Percentiles rank a stretch among this genome's conserved stretches.
These are phyloP conservation scores for Exophiala viscosa DNA, from an alignment of 2,329 filamentous ascomycete species.

Conservation along the genomic window DNA sequence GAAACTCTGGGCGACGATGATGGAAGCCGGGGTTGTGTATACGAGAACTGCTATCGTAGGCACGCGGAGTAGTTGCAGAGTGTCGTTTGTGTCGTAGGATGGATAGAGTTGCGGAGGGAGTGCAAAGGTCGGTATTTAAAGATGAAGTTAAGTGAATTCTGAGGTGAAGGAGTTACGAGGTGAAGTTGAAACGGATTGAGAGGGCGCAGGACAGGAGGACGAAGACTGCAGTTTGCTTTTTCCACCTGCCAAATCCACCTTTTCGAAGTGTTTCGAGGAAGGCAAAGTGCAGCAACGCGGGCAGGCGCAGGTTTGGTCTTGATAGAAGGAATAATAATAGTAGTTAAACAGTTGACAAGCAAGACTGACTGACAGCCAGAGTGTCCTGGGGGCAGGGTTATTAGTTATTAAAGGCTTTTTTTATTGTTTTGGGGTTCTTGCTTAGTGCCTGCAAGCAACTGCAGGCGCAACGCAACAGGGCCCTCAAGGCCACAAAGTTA, in stretches of 20 bases:
- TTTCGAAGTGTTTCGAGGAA: not conserved
- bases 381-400: not conserved
- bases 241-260: not conserved
- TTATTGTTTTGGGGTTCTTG: too few species aligned
- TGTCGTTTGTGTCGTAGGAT: slow-evolving; percentile 3
- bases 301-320: not conserved
- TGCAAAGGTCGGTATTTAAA: slow-evolving; percentile 3
- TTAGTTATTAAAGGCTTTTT: too few species aligned
- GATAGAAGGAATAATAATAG: too few species aligned
- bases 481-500: too few species aligned
- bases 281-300: slow-evolving; percentile 1
- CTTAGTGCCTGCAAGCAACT: too few species aligned
- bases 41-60: slow-evolving; percentile 5
- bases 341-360: not conserved
- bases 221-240: not conserved
- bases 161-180: slow-evolving; percentile 1
- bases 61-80: slow-evolving; percentile 10
- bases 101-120: slow-evolving; percentile 4
- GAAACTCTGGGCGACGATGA: slow-evolving; percentile 24
- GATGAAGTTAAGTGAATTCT: slow-evolving; percentile 5
- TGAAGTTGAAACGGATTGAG: not conserved
- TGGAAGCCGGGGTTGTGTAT: slow-evolving; percentile 20
- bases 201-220: not conserved
- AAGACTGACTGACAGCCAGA: slow-evolving; percentile 1
- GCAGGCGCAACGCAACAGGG: too few species aligned